Base-by-base conservation (phyloP, 148 eudicot genomes). In the Vaccinium vitisidaea region DNA sequence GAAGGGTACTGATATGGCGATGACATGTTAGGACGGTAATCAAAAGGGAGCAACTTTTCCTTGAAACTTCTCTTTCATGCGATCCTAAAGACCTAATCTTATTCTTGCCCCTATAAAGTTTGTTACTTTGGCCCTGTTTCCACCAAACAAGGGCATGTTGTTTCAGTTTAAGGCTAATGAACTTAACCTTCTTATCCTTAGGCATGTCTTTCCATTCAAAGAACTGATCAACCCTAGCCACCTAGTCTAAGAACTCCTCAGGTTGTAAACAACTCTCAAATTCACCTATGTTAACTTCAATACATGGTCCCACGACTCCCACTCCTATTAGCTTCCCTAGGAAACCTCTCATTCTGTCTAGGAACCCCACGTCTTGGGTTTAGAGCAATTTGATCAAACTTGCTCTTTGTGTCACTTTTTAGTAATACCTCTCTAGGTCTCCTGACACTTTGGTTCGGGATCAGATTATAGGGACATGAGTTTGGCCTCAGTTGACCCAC, bases 191-290 rank as follows among this genome's bases (percentile, higher is more conserved):
- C 55, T 77, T 48, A n/a, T 46, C 80, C 23, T 46, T 30, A 2
- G 56, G 80, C 80, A 77, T 77, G 25, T 12, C 32, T 49, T 77
- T 75, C 56, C n/a, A n/a, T n/a, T 46, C 16, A 23, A 50, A 27
- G 43, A 30, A 30, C n/a, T 27, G 7, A 27, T 69, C 18, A 11
- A 69, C 43, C 15, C 75, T 30, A 30, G 10, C 56, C 23, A 49
- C 27, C 79, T 30, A 49, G 13, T 48, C 80, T 48, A 76, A 76
- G 76, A 71, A 71, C 46, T 76, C 15, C 80, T 76, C 25, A 76
- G 30, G 80, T n/a, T 48, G 46, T 21, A n/a, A 0, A 46, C n/a
- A 55, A 46, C 56, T 30, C 55, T 77, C 56, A 49, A 77, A 77
- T 11, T 71, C 46, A 4, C 18, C 19, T 8, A 71, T 6, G 14